Evolutionary conservation across 805 yeast species (phyloP).

Genomic region (Lipomyces yamadae): DNA sequence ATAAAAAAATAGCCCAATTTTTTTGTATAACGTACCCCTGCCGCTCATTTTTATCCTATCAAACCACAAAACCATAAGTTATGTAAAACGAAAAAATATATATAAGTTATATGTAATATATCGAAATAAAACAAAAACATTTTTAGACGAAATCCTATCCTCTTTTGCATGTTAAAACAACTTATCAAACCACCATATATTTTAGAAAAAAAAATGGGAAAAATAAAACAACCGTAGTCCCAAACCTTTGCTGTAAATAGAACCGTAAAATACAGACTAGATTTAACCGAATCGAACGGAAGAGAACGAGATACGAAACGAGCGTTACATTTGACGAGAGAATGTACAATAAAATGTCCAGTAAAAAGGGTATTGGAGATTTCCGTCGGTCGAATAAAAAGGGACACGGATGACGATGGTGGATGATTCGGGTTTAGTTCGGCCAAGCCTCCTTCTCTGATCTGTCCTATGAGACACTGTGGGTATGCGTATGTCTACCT

Average conservation of each 20-base stretch:
- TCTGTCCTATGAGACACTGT: neutral
- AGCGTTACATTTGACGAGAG: neutral
- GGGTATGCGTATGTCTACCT: neutral
- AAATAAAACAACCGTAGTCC: neutral
- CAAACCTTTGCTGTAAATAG: neutral
- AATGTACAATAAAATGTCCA: neutral
- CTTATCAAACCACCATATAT: neutral
- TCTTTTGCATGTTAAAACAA: neutral
- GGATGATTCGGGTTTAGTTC: neutral
- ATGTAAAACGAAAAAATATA: no score
- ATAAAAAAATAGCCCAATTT: neutral
- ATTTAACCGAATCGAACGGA: neutral
- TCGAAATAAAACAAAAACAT: neutral
- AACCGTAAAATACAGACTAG: constrained; percentile 1
- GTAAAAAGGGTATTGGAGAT: neutral
- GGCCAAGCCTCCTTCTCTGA: neutral
- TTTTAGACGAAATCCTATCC: neutral
- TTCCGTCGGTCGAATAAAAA: neutral
- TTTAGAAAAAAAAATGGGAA: neutral
- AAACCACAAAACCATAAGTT: neutral
- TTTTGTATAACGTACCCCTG: neutral
- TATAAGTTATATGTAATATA: neutral
- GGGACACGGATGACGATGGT: neutral
- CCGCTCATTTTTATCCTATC: constrained; percentile 2
- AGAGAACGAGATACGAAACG: neutral